Conservation (phyloP, 352 stramenopile genomes). For the Globisporangium recalcitrans region DNA sequence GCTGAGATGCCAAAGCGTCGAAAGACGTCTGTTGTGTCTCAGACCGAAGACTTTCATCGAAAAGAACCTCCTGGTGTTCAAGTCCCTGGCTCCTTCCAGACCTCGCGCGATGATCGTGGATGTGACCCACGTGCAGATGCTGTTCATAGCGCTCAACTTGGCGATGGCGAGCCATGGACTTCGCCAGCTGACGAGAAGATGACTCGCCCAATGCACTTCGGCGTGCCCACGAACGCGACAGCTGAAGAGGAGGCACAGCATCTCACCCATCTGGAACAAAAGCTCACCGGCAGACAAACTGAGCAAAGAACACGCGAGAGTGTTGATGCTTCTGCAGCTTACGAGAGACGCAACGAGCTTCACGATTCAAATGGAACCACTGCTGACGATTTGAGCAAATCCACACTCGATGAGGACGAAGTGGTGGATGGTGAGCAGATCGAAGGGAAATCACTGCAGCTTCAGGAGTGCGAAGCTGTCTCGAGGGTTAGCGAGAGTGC, state of each 20-base stretch:
- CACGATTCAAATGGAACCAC: neutral
- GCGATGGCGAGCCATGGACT: neutral
- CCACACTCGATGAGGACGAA: neutral
- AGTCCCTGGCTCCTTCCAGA: conserved; percentile 5
- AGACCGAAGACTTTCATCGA: conserved; percentile 3
- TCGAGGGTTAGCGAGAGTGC: neutral
- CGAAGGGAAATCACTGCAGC: conserved; percentile 4
- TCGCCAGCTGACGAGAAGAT: neutral
- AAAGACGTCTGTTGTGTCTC: conserved; percentile 8
- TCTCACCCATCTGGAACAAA: neutral
- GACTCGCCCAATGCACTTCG: neutral
- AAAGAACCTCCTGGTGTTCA: conserved; percentile 12
- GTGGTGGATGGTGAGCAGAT: neutral
- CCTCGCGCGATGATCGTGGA: neutral
- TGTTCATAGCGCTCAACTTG: neutral
- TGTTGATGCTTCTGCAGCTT: neutral
- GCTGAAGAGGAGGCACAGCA: neutral
- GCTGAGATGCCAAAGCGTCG: conserved; percentile 9
- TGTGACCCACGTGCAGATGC: neutral
- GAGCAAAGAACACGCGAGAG: neutral
- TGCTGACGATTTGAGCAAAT: neutral
- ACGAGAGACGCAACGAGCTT: neutral
- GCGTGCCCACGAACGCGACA: neutral
- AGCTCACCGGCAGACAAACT: too few relatives aligned
- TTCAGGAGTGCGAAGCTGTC: neutral